These are phyloP conservation scores for Polyporus arcularius DNA, from an alignment of 768 basidiomycete species.

Conservation along the genomic window DNA sequence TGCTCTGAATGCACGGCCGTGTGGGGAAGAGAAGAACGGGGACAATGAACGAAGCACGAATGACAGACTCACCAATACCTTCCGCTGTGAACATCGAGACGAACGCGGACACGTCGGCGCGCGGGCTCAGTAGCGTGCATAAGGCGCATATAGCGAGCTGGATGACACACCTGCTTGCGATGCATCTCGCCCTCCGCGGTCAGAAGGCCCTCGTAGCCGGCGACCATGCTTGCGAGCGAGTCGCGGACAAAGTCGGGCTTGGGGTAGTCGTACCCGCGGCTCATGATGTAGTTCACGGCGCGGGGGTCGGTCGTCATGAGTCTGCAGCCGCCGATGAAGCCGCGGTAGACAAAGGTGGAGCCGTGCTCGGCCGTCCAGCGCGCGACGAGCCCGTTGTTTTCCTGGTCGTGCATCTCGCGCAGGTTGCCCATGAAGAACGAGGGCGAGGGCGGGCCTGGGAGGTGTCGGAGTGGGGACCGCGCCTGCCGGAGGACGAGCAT, in stretches of 20 bases:
- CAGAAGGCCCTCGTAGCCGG: constrained; percentile 49
- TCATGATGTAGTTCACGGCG: constrained; percentile 59
- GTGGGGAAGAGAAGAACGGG: constrained; percentile 7
- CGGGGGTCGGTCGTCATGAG: constrained; percentile 61
- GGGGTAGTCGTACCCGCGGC: constrained; percentile 56
- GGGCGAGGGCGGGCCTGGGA: constrained; percentile 46
- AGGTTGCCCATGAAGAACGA: constrained; percentile 57
- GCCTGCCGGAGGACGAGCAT: constrained; percentile 45
- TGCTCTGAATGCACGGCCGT: neutral
- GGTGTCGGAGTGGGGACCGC: constrained; percentile 48
- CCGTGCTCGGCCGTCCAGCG: constrained; percentile 51
- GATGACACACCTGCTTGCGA: constrained; percentile 46
- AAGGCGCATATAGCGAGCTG: too few species aligned
- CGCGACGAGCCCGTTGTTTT: constrained; percentile 51
- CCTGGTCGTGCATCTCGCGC: constrained; percentile 55
- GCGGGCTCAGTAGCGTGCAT: neutral
- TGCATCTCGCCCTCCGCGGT: constrained; percentile 59
- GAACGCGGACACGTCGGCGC: neutral
- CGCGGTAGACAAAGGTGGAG: constrained; percentile 51
- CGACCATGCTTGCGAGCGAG: constrained; percentile 51
- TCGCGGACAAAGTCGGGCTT: constrained; percentile 63
- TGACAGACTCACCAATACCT: constrained; percentile 47
- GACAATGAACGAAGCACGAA: neutral
- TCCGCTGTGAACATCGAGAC: constrained; percentile 38
- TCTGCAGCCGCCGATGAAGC: constrained; percentile 52